These are phyloP conservation scores for Cerioporus squamosus DNA, from an alignment of 1,284 basidiomycete species.

Conservation along the genomic window DNA sequence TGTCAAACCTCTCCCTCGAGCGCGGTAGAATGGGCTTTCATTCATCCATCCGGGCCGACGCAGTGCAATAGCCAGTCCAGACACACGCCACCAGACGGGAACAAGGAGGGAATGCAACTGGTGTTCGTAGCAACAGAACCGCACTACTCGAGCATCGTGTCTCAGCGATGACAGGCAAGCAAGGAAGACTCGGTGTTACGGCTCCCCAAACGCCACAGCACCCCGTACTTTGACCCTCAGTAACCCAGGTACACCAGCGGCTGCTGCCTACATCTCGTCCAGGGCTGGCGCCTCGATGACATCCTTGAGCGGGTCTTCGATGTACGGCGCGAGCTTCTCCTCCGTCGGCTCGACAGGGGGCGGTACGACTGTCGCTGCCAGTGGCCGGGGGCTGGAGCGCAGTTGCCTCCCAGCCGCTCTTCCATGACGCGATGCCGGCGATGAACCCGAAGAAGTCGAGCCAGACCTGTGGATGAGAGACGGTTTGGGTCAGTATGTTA, in stretches of 20 bases:
- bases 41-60: no score
- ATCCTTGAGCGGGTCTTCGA: conserved; percentile 23
- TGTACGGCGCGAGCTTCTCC: conserved; percentile 21
- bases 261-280: conserved; percentile 16
- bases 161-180: no score
- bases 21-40: no score
- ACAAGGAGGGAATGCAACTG: no score
- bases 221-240: no score
- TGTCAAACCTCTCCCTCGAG: no score
- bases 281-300: conserved; percentile 23
- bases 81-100: no score
- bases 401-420: conserved; percentile 78
- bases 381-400: conserved; percentile 44
- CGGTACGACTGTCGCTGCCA: conserved; percentile 1
- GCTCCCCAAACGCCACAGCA: no score
- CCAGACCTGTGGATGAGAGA: conserved; percentile 51
- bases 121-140: no score
- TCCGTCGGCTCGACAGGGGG: conserved; percentile 14
- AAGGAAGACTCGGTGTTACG: no score
- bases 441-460: conserved; percentile 64
- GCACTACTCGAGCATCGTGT: no score
- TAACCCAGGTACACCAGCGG: not conserved
- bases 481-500: not conserved
- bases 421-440: conserved; percentile 67
- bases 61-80: no score